Conservation (phyloP, 2,329 filamentous ascomycete genomes). For the Hymenoscyphus linearis region DNA sequence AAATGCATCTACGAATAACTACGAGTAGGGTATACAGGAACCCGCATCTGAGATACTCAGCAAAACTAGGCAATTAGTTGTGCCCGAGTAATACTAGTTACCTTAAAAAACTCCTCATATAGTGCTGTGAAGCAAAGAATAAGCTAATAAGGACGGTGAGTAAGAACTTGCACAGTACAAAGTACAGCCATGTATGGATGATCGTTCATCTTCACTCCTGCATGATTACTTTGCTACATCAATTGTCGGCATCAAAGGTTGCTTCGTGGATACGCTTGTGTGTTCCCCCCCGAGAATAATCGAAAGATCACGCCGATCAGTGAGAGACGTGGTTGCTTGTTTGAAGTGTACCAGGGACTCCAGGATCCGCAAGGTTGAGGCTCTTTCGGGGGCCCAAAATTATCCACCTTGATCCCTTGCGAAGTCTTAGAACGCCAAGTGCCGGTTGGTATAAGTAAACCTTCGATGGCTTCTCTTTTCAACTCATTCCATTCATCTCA, state of each 20-base stretch:
- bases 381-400: not conserved
- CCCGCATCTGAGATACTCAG: not conserved
- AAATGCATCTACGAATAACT: not conserved
- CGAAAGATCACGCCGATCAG: not conserved
- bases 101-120: no score
- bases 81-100: not conserved
- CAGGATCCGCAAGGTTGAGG: constrained; percentile 2
- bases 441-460: not conserved
- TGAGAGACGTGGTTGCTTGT: constrained; percentile 6
- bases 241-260: not conserved
- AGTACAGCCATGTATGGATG: not conserved
- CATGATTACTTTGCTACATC: constrained; percentile 5
- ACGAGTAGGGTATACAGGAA: not conserved
- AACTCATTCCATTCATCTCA: constrained; percentile 14
- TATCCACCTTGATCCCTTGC: constrained; percentile 6
- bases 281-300: constrained; percentile 13
- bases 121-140: no score
- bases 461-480: constrained; percentile 1
- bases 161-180: not conserved
- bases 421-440: constrained; percentile 3
- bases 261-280: not conserved
- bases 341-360: constrained; percentile 14
- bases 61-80: not conserved
- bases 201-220: not conserved
- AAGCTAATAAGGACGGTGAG: not conserved